Conservation (phyloP, 306 rosid genomes). For the Trifolium repens region DNA sequence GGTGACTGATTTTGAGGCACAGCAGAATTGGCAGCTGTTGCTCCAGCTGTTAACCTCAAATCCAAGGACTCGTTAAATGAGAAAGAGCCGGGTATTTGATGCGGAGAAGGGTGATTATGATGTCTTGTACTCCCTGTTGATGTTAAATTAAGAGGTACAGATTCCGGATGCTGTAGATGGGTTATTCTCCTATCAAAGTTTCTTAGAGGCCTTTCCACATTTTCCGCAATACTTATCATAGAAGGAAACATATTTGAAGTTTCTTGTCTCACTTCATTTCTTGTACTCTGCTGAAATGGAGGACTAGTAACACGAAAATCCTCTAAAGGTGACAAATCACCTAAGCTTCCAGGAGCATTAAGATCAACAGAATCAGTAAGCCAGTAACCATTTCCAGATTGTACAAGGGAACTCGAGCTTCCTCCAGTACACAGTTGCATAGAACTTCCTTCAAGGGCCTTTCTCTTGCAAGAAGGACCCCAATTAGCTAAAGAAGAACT, state of each 20-base stretch:
- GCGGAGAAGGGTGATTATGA: constrained; percentile 49
- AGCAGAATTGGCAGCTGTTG: constrained; percentile 54
- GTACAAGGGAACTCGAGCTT: constrained; percentile 65
- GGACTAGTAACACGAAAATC: constrained; percentile 49
- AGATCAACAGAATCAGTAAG: constrained; percentile 46
- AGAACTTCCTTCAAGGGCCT: constrained; percentile 79
- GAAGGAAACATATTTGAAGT: constrained; percentile 58
- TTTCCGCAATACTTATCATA: constrained; percentile 48
- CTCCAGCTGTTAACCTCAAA: constrained; percentile 67
- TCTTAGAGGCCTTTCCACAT: constrained; percentile 54
- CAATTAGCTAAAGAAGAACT: constrained; percentile 69
- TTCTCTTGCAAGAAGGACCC: constrained; percentile 89
- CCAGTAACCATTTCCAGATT: constrained; percentile 60
- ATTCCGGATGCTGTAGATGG: constrained; percentile 58
- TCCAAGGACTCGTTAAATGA: constrained; percentile 56
- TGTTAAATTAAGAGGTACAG: constrained; percentile 57
- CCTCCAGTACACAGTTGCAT: constrained; percentile 61
- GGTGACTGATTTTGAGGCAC: constrained; percentile 57
- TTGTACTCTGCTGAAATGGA: constrained; percentile 55
- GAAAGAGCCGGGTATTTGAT: constrained; percentile 46
- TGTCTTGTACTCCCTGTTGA: constrained; percentile 56
- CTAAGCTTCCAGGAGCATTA: constrained; percentile 58
- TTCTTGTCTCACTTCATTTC: constrained; percentile 57
- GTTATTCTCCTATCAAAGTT: constrained; percentile 51
- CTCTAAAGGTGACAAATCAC: constrained; percentile 54